Evolutionary conservation across 257 asterid species (phyloP), one percentile per base, ranked within the genome.

Genomic region (Fraxinus pennsylvanica): DNA sequence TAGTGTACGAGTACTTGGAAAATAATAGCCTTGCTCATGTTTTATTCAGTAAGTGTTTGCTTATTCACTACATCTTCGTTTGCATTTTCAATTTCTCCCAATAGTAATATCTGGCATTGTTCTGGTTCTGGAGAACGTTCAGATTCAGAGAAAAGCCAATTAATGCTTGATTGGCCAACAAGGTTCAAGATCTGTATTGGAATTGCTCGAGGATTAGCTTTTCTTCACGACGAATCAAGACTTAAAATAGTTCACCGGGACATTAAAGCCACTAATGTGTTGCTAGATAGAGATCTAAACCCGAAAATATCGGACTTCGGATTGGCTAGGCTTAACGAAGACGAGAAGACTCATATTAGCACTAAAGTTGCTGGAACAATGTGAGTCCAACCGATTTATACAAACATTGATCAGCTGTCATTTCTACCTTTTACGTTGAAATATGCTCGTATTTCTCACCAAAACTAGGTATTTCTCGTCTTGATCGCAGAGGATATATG

Each of bases 1-100:
- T 93, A 30, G 90, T 91, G 68, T 93, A 93, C 5, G 98, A 93
- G 77, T 91, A 91, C 81, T 85, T 93, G 98, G 94, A 93, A 79
- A 91, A 93, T 81, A 93, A 93, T 75, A 92, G 94, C 90, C 98
- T 93, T 32, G 98, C 97, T 50, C 85, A 80, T 73, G 88, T 85
- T 81, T 77, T 93, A 77, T 90, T 90, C 74, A 89, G 96, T 93
- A 79, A 74, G 78, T 71, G 77, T 72, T 66, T 47, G 69, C 43
- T 78, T 70, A 41, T 52, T 74, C 9, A 33, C 3, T 45, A 7
- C 33, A 36, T 74, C 30, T 43, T 30, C 17, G 12, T 36, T 66
- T 43, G 30, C 47, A 38, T n/a, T 1, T 43, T 4, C 63, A 52
- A 21, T 27, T 74, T 57, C 30, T 33, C 15, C 54, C 57, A 2